Evolutionary conservation across 2,329 filamentous ascomycete species (phyloP).

Genomic region (Macrophomina tecta): DNA sequence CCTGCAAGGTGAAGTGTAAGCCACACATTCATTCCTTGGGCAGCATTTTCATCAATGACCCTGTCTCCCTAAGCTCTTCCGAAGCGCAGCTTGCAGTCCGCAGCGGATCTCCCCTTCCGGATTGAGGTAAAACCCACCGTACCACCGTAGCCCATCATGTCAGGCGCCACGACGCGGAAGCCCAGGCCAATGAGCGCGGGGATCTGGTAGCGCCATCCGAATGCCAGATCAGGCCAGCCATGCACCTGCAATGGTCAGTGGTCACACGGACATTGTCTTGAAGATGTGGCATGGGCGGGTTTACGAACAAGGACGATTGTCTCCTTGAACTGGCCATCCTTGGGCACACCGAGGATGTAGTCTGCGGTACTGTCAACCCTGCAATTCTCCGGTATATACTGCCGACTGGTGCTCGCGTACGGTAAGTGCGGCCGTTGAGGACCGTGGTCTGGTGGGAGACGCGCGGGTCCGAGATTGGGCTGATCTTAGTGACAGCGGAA

Average conservation of each 20-base stretch:
- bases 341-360: constrained; percentile 60
- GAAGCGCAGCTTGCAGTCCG: not conserved
- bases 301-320: constrained; percentile 60
- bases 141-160: constrained; percentile 85
- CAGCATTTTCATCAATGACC: not conserved
- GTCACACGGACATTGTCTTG: not conserved
- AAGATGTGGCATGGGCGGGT: not conserved
- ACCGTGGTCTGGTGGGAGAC: constrained; percentile 67
- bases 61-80: not conserved
- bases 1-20: constrained; percentile 36
- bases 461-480: constrained; percentile 67
- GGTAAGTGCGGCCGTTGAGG: constrained; percentile 74
- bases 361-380: constrained; percentile 32
- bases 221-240: constrained; percentile 82
- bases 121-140: constrained; percentile 57
- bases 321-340: constrained; percentile 50
- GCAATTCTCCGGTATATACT: not conserved
- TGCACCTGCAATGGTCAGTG: constrained; percentile 58
- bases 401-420: constrained; percentile 37
- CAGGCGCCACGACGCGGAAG: constrained; percentile 80
- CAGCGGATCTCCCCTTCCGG: not conserved
- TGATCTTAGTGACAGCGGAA: constrained; percentile 64
- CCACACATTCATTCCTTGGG: not conserved
- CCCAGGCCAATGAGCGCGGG: constrained; percentile 74
- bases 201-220: constrained; percentile 91